Evolutionary conservation across 768 basidiomycete genomes (phyloP).

Genomic region (Austroboletus festivus): DNA sequence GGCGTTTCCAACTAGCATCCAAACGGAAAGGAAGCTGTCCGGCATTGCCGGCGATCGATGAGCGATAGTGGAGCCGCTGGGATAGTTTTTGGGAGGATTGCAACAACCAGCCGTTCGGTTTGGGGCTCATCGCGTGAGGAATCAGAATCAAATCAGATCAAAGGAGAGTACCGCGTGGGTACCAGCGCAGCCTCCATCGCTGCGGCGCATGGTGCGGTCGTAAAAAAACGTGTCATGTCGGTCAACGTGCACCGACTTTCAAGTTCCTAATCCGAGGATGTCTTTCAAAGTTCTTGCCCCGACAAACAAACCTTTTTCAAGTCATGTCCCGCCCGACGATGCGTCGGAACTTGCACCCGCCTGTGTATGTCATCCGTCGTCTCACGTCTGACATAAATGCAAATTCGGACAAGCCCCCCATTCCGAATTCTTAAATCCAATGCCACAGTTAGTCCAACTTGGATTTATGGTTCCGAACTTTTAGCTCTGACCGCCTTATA

Average conservation of each 20-base stretch:
- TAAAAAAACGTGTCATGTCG: slow-evolving; percentile 16
- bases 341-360: slow-evolving; percentile 8
- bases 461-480: slow-evolving; percentile 10
- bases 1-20: too few relatives aligned
- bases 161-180: slow-evolving; percentile 1
- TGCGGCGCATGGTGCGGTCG: slow-evolving; percentile 5
- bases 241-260: slow-evolving; percentile 12
- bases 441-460: background rate
- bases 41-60: background rate
- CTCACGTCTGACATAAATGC: background rate
- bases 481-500: background rate
- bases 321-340: background rate
- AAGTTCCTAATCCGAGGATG: background rate
- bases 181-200: background rate
- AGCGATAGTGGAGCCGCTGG: background rate
- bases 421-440: background rate
- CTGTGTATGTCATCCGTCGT: background rate
- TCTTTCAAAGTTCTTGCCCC: background rate
- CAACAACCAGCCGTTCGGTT: too few relatives aligned
- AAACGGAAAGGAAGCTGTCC: background rate
- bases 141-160: background rate
- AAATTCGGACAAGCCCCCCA: background rate
- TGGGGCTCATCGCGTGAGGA: too few relatives aligned
- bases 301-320: background rate
- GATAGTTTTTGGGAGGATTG: too few relatives aligned